Evolutionary conservation across 768 basidiomycete species (phyloP).

Genomic region (Naganishia vaughanmartiniae): DNA sequence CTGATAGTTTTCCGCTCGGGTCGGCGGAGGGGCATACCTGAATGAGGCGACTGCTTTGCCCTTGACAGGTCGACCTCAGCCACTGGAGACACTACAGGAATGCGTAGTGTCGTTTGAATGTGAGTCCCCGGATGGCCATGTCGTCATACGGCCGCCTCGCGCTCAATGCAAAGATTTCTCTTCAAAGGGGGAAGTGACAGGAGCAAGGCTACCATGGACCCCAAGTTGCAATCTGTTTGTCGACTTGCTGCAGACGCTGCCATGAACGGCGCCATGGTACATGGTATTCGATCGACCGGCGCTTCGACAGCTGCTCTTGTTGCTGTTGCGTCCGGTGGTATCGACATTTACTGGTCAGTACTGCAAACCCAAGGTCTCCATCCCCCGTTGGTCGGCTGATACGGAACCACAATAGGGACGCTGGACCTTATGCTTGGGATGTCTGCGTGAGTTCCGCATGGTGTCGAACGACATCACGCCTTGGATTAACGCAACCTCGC

Average conservation of each 20-base stretch:
- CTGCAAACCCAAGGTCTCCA: neutral
- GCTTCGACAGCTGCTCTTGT: conserved; percentile 53
- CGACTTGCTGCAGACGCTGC: conserved; percentile 74
- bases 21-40: conserved; percentile 75
- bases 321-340: conserved; percentile 76
- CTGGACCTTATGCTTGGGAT: conserved; percentile 6
- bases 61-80: conserved; percentile 56
- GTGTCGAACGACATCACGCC: neutral
- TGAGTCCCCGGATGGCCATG: conserved; percentile 34
- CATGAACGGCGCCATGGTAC: conserved; percentile 70
- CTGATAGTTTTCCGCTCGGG: conserved; percentile 66
- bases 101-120: conserved; percentile 55
- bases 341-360: conserved; percentile 74
- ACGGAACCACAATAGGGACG: conserved; percentile 48
- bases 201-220: conserved; percentile 6
- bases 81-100: conserved; percentile 67
- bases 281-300: conserved; percentile 77
- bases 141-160: no score
- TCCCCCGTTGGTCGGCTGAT: no score
- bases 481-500: neutral
- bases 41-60: conserved; percentile 64
- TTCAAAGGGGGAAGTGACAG: conserved; percentile 59
- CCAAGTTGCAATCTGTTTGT: conserved; percentile 67
- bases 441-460: conserved; percentile 19
- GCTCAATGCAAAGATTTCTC: neutral